Evolutionary conservation across 2,329 filamentous ascomycete genomes (phyloP), one percentile per base, ranked within the genome.

Genomic region (Paramyrothecium sp.): DNA sequence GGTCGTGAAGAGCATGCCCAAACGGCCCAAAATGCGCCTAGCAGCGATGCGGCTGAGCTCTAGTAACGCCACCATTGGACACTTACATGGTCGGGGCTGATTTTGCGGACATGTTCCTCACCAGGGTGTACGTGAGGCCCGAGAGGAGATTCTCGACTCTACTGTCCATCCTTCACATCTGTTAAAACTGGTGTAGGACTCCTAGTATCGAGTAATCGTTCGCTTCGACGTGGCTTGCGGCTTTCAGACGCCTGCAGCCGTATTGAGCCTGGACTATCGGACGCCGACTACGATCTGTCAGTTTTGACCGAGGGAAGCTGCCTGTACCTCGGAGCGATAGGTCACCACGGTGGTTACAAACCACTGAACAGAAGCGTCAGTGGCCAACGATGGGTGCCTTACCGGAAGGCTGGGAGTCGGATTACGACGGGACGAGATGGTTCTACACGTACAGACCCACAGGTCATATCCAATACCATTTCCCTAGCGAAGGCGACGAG

Each of bases 371-470:
- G 30, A n/a, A 26, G 10, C 20, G 38, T 17, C 46, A 19, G 21
- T 13, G 38, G 34, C 33, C 13, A 52, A 63, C 52, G 34, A 73
- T 72, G 69, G 55, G 66, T 20, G 72, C 68, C 52, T 78, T 86
- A 33, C 81, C 81, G 2, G 72, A 76, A 8, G 80, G 80, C 55
- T 86, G 83, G 83, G 81, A 84, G 57, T 77, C 72, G 65, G 83
- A 85, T 67, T 85, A 85, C 63, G 83, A 86, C 61, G 82, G 82
- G 54, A 63, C 61, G 20, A 78, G 83, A 23, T 86, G 83, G 83
- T 80, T 85, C 69, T 86, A 82, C 67, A 77, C 76, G 54, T 85
- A 82, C 71, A 80, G 75, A 60, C 72, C 82, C 22, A 84, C 79
- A 10, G 82, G 82, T 11, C 71, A 79, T 38, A 70, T 79, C 17